Conservation (phyloP, 2,329 filamentous ascomycete genomes). For the Colletotrichum gloeosporioides region DNA sequence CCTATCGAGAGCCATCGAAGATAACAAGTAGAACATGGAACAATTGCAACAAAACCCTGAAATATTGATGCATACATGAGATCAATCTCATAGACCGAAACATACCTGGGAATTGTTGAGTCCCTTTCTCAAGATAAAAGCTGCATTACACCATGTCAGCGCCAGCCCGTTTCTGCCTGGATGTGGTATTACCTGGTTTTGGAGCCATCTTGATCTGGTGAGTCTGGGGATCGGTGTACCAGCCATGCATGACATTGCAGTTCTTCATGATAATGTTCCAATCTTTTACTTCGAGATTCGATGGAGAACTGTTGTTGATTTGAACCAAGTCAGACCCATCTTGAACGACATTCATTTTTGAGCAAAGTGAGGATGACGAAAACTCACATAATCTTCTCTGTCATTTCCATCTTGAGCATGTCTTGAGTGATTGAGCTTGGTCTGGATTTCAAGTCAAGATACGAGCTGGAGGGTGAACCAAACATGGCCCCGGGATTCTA, state of each 20-base stretch:
- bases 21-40: background rate
- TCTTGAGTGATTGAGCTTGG: background rate
- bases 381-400: background rate
- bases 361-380: background rate
- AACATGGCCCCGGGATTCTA: background rate
- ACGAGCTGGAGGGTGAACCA: background rate
- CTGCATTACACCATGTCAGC: background rate
- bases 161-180: background rate
- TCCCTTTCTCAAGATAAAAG: background rate
- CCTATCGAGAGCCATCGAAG: background rate
- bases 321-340: fast-evolving
- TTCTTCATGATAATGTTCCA: background rate
- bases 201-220: background rate
- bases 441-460: background rate
- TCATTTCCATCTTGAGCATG: background rate
- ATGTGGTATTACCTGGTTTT: background rate
- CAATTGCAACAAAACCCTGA: no score
- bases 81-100: background rate
- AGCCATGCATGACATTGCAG: conserved; percentile 4
- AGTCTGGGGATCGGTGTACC: background rate
- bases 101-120: background rate
- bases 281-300: background rate
- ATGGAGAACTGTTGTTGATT: background rate
- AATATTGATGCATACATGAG: background rate
- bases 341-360: background rate